Percentiles rank a stretch among this genome's conserved stretches.
These are phyloP conservation scores for Pseudisothecium myosuroides DNA, from an alignment of 225 moss, liverwort and hornwort genomes.

Conservation along the genomic window DNA sequence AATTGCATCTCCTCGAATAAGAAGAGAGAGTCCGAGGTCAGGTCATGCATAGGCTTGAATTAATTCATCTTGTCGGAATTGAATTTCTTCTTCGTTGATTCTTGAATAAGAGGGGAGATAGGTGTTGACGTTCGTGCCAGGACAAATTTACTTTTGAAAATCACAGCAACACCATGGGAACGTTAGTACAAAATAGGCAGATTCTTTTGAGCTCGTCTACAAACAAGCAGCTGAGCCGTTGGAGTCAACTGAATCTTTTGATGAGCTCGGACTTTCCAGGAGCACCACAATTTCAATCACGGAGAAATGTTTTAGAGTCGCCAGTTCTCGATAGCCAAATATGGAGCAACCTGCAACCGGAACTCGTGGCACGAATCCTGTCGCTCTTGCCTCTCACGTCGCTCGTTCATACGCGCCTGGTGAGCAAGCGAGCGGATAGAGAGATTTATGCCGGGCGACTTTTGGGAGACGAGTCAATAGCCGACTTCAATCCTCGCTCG, in stretches of 20 bases:
- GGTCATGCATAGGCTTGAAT: background rate
- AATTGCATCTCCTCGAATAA: background rate
- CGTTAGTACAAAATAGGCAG: conserved; percentile 34
- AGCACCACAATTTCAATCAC: background rate
- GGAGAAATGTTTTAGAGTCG: background rate
- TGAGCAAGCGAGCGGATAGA: conserved; percentile 35
- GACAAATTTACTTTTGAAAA: background rate
- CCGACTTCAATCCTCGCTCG: conserved; percentile 8
- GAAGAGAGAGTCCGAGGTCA: background rate
- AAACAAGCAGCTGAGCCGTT: conserved; percentile 12
- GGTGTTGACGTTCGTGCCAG: background rate
- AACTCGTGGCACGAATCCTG: conserved; percentile 27
- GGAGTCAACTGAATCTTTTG: conserved; percentile 15
- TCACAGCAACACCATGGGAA: conserved; percentile 11
- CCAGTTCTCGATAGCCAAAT: conserved; percentile 26
- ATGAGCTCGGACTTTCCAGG: background rate
- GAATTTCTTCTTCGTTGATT: background rate
- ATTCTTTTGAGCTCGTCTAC: conserved; percentile 15
- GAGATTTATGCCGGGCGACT: conserved; percentile 29
- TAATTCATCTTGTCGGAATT: background rate
- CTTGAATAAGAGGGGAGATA: background rate
- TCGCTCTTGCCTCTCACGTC: conserved; percentile 34
- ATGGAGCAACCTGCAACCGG: conserved; percentile 47
- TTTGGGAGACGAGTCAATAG: conserved; percentile 17
- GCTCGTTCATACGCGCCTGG: conserved; percentile 32